These are phyloP conservation scores for Wallacemonas sp. DNA, from an alignment of 208 protist species.

Conservation along the genomic window DNA sequence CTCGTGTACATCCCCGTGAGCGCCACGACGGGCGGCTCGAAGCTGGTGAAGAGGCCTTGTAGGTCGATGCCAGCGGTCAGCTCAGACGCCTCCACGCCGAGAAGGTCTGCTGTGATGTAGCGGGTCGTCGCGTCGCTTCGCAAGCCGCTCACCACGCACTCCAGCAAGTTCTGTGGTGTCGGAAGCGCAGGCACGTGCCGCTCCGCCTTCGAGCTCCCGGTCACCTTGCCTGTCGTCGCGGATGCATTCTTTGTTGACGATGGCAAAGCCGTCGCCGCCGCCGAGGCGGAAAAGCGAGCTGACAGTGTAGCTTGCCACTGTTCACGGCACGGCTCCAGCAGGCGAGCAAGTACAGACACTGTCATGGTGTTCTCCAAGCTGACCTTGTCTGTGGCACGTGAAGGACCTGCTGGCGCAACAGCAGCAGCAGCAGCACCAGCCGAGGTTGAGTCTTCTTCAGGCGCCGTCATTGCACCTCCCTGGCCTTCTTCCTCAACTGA, in stretches of 20 bases:
- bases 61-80: slow-evolving; percentile 47
- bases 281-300: slow-evolving; percentile 21
- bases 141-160: slow-evolving; percentile 62
- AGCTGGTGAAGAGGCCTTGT: slow-evolving; percentile 61
- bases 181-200: slow-evolving; percentile 40
- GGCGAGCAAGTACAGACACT: slow-evolving; percentile 37
- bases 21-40: slow-evolving; percentile 58
- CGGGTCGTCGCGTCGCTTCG: slow-evolving; percentile 30
- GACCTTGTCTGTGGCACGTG: background rate
- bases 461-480: no score
- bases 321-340: slow-evolving; percentile 42
- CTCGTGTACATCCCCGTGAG: slow-evolving; percentile 37
- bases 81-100: slow-evolving; percentile 18
- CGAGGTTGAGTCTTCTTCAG: no score
- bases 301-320: slow-evolving; percentile 50
- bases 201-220: slow-evolving; percentile 7
- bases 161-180: slow-evolving; percentile 49
- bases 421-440: no score
- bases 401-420: no score
- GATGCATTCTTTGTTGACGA: no score
- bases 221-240: no score
- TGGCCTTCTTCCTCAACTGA: slow-evolving; percentile 5
- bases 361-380: slow-evolving; percentile 38
- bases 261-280: no score
- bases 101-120: slow-evolving; percentile 17